Conservation (phyloP, 176 grass and related monocot species). For the Carex littledalei region DNA sequence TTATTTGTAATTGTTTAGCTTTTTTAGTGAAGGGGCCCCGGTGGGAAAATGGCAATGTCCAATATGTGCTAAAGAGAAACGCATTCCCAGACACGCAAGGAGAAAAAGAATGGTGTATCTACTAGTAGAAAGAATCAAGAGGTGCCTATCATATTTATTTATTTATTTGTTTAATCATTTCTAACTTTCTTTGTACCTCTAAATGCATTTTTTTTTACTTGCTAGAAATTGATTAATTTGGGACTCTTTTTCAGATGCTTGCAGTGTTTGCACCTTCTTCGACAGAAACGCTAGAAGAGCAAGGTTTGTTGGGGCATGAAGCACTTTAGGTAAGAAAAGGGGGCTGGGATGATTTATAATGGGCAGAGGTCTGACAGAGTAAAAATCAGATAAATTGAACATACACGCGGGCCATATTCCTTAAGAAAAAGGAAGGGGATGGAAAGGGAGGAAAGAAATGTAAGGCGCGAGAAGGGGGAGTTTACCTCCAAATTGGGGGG, state of each 20-base stretch:
- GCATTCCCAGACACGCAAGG: constrained; percentile 49
- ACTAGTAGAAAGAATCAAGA: constrained; percentile 52
- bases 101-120: constrained; percentile 31
- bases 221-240: not conserved
- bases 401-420: too few species aligned
- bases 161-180: not conserved
- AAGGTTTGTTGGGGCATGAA: not conserved
- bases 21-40: too few species aligned
- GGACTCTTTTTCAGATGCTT: constrained; percentile 21
- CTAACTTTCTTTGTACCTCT: not conserved
- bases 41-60: too few species aligned
- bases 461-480: too few species aligned
- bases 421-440: too few species aligned
- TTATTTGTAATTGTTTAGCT: too few species aligned
- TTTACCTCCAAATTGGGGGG: too few species aligned
- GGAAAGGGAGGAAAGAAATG: too few species aligned
- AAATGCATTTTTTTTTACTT: not conserved
- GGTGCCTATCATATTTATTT: constrained; percentile 35
- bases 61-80: not conserved
- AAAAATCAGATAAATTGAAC: too few species aligned
- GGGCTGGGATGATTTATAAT: too few species aligned
- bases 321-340: too few species aligned
- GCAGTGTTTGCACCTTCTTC: constrained; percentile 16
- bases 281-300: constrained; percentile 28
- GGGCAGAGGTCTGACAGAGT: too few species aligned